Evolutionary conservation across 2,329 filamentous ascomycete genomes (phyloP), one percentile per base, ranked within the genome.

Genomic region (Teratosphaeria pseudoeucalypti): DNA sequence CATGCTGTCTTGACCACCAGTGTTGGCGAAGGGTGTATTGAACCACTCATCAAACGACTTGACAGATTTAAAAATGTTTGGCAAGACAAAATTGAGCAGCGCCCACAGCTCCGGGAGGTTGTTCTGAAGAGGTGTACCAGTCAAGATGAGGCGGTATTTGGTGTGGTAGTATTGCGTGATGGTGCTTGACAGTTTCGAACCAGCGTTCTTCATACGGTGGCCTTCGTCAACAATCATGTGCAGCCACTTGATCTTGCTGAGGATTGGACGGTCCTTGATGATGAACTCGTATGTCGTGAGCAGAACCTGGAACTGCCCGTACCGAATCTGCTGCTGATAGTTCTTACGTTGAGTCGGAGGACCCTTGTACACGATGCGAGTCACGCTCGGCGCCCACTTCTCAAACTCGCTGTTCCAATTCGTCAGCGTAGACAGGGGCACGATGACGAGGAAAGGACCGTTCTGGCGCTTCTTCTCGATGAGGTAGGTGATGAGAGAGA

Each of bases 191-290:
- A 99, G 82, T 78, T 99, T 99, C 10, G 94, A 99, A 67, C 94
- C 87, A 34, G 90, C 83, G 76, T 99, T 99, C 83, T 99, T 99
- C 94, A 99, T 99, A 73, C 94, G 91, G 75, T 99, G 94, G 77
- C 94, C 94, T 80, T 99, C 94, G 70, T 99, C 94, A 66, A 99
- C 94, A 68, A 99, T 97, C 94, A 99, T 97, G 78, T 99, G 94
- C 69, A 96, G 88, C 94, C 94, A 99, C 77, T 97, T 97, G 77
- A 99, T 92, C 81, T 97, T 97, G 80, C 90, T 95, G 12, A 99
- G 79, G 66, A 99, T 82, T 0, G 92, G 92, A 39, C 94, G 86
- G 71, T 99, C 94, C 78, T 97, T 99, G 83, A 99, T 99, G 76
- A 99, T 95, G 77, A 97, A 99, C 74, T 99, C 94, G 77, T 99